Evolutionary conservation across 2,329 filamentous ascomycete species (phyloP), one percentile per base, ranked within the genome.

Genomic region (Aspergillus pseudotamarii): DNA sequence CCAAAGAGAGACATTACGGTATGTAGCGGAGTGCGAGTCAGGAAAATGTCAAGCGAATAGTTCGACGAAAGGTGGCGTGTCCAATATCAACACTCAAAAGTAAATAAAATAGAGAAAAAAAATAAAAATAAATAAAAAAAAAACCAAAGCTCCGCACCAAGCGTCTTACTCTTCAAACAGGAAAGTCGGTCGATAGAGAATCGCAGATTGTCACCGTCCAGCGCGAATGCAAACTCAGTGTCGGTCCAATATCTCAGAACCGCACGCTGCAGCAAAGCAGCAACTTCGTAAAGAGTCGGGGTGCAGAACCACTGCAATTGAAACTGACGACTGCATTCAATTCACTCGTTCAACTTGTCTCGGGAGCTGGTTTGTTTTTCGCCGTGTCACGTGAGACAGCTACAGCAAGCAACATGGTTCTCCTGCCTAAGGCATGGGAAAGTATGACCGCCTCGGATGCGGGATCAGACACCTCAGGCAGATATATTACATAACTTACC

Each of bases 1-100:
- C 73, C 77, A 65, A 81, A 81, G 19, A 81, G 73, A 60, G 79
- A 80, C 76, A 78, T 80, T 55, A 38, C 30, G 59, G 56, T 69
- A 54, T 21, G 51, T 61, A 28, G 28, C 28, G 28, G 23, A 10
- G 46, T 50, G 26, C 16, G 26, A 46, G 12, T 28, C 6, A 9
- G 12, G 11, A 1, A 53, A 32, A n/a, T 1, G 36, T 26, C 30
- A 53, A 16, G 23, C 36, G 28, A 46, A 46, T 32, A 48, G n/a
- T n/a, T 19, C 38, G 16, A n/a, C 9, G 16, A 41, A 10, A 41
- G 19, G 59, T 57, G 38, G 30, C 4, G 57, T 19, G 38, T 41
- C 3, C 23, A 36, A 50, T 58, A 16, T 19, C 3, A 36, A 30
- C 9, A 12, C 23, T 46, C 36, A 26, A 26, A 23, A 9, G 34